These are phyloP conservation scores for Xylaria intraflava DNA, from an alignment of 495 filamentous ascomycete species.

Conservation along the genomic window DNA sequence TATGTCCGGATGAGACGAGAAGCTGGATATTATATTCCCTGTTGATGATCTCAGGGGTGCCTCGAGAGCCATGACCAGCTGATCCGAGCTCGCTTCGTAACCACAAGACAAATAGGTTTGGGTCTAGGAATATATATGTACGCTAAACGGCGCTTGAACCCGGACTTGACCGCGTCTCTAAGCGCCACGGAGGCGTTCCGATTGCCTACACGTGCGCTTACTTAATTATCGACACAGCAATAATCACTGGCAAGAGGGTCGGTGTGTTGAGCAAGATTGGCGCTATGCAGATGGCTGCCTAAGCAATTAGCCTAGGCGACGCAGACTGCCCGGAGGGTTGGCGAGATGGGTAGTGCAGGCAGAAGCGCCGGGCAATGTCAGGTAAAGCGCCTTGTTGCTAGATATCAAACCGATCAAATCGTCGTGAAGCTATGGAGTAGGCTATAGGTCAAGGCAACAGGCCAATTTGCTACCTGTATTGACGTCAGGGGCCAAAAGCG, in stretches of 20 bases:
- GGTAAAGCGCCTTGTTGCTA: not conserved
- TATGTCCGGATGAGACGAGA: constrained; percentile 55
- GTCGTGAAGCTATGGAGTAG: constrained; percentile 5
- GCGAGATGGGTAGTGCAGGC: not conserved
- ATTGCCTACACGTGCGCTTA: not conserved
- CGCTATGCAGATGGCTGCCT: not conserved
- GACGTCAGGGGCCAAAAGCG: not conserved
- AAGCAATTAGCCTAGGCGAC: not conserved
- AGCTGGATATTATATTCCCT: constrained; percentile 50
- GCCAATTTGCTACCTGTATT: not conserved
- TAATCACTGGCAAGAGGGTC: not conserved
- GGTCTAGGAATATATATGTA: not conserved
- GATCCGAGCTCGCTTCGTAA: constrained; percentile 2
- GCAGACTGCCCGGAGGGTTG: not conserved
- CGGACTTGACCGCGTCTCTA: not conserved
- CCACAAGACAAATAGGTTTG: not conserved
- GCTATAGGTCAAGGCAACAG: not conserved
- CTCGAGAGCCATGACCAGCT: constrained; percentile 51
- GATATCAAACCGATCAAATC: not conserved
- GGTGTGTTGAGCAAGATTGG: not conserved
- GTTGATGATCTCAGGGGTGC: constrained; percentile 49
- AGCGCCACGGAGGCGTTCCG: constrained; percentile 6
- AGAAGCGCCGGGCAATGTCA: constrained; percentile 2
- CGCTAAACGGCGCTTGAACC: not conserved
- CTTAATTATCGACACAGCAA: not conserved